A percentile compares a stretch with the other conserved stretches of the same genome.
Conservation (phyloP, 2,329 filamentous ascomycete genomes). For the Venturiaceae sp. region DNA sequence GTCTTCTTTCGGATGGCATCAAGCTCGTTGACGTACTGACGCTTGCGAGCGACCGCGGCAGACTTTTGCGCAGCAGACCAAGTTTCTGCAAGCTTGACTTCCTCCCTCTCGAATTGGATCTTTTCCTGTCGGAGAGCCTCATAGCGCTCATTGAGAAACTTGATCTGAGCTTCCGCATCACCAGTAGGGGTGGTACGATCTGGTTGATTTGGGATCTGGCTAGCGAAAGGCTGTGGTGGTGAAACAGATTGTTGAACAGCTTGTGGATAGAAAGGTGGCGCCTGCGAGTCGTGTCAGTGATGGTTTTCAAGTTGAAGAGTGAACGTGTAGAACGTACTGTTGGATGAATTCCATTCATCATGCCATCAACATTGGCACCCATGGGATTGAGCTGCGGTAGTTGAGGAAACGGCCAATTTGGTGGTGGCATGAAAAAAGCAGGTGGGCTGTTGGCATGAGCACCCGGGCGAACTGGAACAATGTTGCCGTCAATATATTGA, state of each 20-base stretch:
- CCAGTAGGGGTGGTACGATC: background rate
- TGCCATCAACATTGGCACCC: background rate
- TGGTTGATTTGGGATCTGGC: background rate
- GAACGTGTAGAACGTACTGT: background rate
- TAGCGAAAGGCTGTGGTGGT: background rate
- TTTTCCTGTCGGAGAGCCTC: slow-evolving; percentile 6
- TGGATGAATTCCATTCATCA: background rate
- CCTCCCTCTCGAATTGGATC: slow-evolving; percentile 7
- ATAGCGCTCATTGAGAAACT: background rate
- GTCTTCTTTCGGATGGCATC: slow-evolving; percentile 8
- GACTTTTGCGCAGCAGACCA: background rate
- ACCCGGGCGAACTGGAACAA: slow-evolving; percentile 20
- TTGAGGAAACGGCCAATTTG: slow-evolving; percentile 17
- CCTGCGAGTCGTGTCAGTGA: background rate
- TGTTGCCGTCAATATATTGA: slow-evolving; percentile 25
- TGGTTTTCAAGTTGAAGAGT: no score
- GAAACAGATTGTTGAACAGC: background rate
- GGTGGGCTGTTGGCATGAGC: slow-evolving; percentile 18
- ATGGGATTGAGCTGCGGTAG: background rate
- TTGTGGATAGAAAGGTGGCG: background rate
- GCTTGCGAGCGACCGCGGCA: slow-evolving; percentile 7
- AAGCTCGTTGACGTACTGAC: slow-evolving; percentile 4
- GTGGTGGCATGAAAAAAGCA: slow-evolving; percentile 23
- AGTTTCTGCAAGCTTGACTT: slow-evolving; percentile 4
- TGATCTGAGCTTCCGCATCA: slow-evolving; percentile 3